Evolutionary conservation across 208 protist species (phyloP), one percentile per base, ranked within the genome.

Genomic region (Trypanosoma scelopori): DNA sequence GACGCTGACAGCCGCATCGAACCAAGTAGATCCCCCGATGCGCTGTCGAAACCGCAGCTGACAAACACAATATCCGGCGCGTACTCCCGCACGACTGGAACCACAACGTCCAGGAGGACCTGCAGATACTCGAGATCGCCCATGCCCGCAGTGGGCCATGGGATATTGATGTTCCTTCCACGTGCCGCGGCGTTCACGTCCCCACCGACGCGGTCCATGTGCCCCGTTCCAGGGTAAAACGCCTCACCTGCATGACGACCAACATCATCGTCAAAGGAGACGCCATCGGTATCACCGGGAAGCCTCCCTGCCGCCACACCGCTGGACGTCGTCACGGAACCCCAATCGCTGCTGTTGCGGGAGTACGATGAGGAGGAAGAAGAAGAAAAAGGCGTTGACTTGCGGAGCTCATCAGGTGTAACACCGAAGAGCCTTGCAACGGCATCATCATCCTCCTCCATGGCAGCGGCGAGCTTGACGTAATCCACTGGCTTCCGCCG

Each of bases 41-140:
- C 94, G 25, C 92, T 93, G 75, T 99, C 97, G 63, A 98, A 98
- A n/a, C 97, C 97, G 30, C 84, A 93, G 65, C 91, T 95, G 32
- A 99, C 71, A 57, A 99, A 70, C 16, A 99, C 84, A 35, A 98
- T 27, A 48, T 98, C 85, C 0, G 97, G 97, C 4, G 47, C n/a
- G 66, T 96, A 98, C 71, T 98, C 93, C 13, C 59, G 27, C 18
- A 78, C 78, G 1, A 94, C 85, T 1, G 97, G 97, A 3, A 98
- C 51, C 1, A 99, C 81, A n/a, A 99, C n/a, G 42, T 94, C 74
- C n/a, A 92, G 43, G 49, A 99, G 79, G 15, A 98, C 84, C 11
- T 71, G 67, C 37, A 98, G 55, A 74, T 99, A 99, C 66, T 99
- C 97, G 4, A 91, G 70, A 61, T 99, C 97, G 16, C 95, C 91